Conservation (phyloP, 78 protist species). For the Diacronema lutheri region DNA sequence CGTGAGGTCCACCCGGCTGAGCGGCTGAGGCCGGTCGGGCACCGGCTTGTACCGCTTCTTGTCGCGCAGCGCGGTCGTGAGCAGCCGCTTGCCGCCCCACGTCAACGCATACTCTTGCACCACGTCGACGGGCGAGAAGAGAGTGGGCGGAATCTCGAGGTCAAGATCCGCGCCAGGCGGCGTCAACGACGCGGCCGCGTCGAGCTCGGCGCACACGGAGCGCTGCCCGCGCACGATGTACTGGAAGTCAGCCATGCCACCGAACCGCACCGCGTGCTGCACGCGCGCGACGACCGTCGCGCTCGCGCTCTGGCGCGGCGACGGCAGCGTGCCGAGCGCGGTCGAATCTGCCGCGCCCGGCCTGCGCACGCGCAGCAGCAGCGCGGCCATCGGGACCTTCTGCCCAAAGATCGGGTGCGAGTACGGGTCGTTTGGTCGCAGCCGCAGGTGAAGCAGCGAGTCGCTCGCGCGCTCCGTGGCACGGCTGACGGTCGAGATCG, state of each 20-base stretch:
- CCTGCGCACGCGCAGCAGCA: not conserved
- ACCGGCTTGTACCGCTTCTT: not conserved
- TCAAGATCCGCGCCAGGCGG: too few species aligned
- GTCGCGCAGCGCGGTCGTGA: too few species aligned
- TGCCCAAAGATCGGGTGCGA: constrained; percentile 8
- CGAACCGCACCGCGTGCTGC: not conserved
- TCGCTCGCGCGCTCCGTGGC: too few species aligned
- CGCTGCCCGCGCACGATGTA: not conserved
- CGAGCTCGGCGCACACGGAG: too few species aligned
- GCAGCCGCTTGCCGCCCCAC: too few species aligned
- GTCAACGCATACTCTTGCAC: too few species aligned
- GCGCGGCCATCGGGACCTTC: not conserved
- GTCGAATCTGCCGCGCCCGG: not conserved
- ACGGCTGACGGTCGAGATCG: not conserved
- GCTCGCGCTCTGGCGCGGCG: not conserved
- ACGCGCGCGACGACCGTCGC: not conserved
- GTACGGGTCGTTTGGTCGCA: not conserved
- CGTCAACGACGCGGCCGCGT: too few species aligned
- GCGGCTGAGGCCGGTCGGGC: too few species aligned
- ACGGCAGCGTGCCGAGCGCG: not conserved
- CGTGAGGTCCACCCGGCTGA: too few species aligned
- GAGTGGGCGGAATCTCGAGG: not conserved
- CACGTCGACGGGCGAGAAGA: not conserved
- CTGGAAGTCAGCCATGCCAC: not conserved
- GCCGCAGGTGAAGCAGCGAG: not conserved